Evolutionary conservation across 1,139 yeast species (phyloP).

Genomic region (Yamadazyma buinensis): DNA sequence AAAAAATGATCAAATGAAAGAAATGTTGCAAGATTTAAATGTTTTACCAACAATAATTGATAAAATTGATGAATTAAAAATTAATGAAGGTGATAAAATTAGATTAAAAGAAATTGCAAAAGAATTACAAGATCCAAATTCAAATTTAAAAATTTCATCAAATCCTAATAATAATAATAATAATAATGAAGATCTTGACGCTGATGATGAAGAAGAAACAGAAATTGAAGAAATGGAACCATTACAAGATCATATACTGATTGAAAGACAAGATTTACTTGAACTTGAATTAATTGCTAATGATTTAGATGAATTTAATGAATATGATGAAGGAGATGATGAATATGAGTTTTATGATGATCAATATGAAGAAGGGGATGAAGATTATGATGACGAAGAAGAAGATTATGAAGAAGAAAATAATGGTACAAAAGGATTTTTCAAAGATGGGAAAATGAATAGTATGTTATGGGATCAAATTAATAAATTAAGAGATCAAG

Average conservation of each 20-base stretch:
- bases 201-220: constrained; percentile 1
- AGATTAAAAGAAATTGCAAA: constrained; percentile 27
- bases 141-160: background rate
- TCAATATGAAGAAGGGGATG: constrained; percentile 24
- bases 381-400: constrained; percentile 30
- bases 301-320: constrained; percentile 30
- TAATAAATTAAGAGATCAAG: constrained; percentile 17
- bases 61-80: constrained; percentile 31
- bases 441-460: constrained; percentile 13
- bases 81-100: constrained; percentile 50
- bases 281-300: constrained; percentile 50
- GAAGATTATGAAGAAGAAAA: constrained; percentile 23
- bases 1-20: constrained; percentile 1
- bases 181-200: constrained; percentile 4
- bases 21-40: background rate
- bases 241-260: constrained; percentile 15
- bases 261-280: constrained; percentile 26
- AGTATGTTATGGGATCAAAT: constrained; percentile 31
- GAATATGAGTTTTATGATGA: constrained; percentile 28
- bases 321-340: constrained; percentile 30
- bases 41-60: background rate
- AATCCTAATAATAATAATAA: constrained; percentile 2
- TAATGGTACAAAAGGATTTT: constrained; percentile 12
- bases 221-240: constrained; percentile 1
- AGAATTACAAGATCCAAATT: constrained; percentile 6